Evolutionary conservation across 148 eudicot genomes (phyloP), one percentile per base, ranked within the genome.

Genomic region (Bassia scoparia): DNA sequence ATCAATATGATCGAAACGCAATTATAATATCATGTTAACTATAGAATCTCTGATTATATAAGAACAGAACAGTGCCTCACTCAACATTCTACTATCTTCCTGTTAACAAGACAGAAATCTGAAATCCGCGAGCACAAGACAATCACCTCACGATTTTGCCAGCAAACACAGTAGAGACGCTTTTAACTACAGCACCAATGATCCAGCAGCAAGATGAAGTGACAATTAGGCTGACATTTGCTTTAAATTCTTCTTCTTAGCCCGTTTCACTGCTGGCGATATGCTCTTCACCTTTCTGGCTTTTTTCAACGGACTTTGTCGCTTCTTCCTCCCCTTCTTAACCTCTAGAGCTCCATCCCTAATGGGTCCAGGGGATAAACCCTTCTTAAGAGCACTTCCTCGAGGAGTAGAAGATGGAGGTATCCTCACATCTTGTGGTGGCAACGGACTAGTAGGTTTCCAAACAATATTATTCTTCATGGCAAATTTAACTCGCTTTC

Each of bases 371-470:
- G 98, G 88, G 54, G 93, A 84, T 43, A 91, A 78, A 17, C 98
- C 98, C 83, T 89, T 86, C 82, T 94, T 94, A 31, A 94, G 88
- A 3, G 98, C 98, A 75, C 98, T 94, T 21, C 98, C 98, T 76
- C 97, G 70, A 33, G 98, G 98, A 33, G 97, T 87, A 66, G 79
- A 90, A 52, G 98, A 89, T 21, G 97, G 98, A 17, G 98, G 98
- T 59, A 94, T 65, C 82, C 98, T 85, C 74, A 94, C 74, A 68
- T 83, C 85, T 67, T 88, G 93, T 24, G 99, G 96, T 20, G 97
- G 97, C 79, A 95, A 62, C 24, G 99, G 99, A 77, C 70, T 86
- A 35, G 86, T 85, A 17, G 97, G 99, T 74, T 91, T 91, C 99
- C 99, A 95, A 2, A 91, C 89, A 75, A 95, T 70, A 75, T 95